phyloP scores from a whole-genome alignment of 148 eudicot species.

The Vaccinium myrtillus region DNA sequence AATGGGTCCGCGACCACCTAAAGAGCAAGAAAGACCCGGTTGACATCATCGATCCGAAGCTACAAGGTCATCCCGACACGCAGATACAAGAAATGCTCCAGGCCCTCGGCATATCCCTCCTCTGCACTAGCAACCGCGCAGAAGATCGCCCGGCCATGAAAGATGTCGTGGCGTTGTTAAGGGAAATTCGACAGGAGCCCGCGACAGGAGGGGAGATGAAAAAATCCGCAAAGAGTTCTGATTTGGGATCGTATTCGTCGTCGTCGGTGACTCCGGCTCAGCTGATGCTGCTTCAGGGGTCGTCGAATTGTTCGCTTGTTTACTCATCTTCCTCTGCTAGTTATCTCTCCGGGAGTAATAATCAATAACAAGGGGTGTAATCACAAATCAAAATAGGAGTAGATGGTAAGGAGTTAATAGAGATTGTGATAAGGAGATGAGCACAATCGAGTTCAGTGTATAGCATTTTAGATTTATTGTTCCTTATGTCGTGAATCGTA shows the following conservation, averaged over 20 bases:
- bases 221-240: conserved; percentile 32
- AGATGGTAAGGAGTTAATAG: not conserved
- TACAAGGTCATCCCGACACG: conserved; percentile 69
- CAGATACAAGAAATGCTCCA: conserved; percentile 93
- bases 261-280: conserved; percentile 50
- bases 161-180: conserved; percentile 70
- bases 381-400: not conserved
- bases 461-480: not conserved
- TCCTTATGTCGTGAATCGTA: not conserved
- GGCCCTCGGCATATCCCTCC: conserved; percentile 72
- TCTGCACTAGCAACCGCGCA: conserved; percentile 75
- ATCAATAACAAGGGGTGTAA: conserved; percentile 4
- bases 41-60: conserved; percentile 60
- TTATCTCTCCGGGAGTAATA: conserved; percentile 30
- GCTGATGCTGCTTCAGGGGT: conserved; percentile 48
- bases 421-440: not conserved
- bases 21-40: conserved; percentile 64
- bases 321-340: conserved; percentile 63
- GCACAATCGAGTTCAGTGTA: not conserved
- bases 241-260: conserved; percentile 31
- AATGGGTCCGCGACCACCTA: conserved; percentile 82
- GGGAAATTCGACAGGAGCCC: conserved; percentile 59
- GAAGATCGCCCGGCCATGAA: conserved; percentile 92
- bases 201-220: conserved; percentile 35
- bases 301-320: conserved; percentile 54